Conservation (phyloP, 2,329 filamentous ascomycete genomes). For the Fusarium chaquense region DNA sequence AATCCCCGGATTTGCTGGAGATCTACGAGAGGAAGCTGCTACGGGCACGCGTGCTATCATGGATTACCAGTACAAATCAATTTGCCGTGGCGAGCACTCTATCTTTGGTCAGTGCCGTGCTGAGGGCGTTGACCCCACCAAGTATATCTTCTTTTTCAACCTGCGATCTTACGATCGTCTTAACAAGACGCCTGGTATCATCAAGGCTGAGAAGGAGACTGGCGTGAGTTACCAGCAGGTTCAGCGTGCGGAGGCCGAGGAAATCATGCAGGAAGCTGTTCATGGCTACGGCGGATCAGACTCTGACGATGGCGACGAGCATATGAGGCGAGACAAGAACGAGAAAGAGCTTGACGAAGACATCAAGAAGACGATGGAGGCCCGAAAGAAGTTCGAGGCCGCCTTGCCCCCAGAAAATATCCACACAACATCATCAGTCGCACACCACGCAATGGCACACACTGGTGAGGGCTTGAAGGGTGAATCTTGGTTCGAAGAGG, state of each 20-base stretch:
- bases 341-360: slow-evolving; percentile 54
- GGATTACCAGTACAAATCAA: slow-evolving; percentile 98
- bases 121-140: slow-evolving; percentile 78
- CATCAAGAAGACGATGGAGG: slow-evolving; percentile 57
- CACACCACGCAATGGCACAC: slow-evolving; percentile 84
- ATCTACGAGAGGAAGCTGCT: slow-evolving; percentile 85
- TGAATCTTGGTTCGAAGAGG: slow-evolving; percentile 79
- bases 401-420: slow-evolving; percentile 55
- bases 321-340: slow-evolving; percentile 60
- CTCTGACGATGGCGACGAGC: slow-evolving; percentile 55
- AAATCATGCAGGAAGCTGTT: slow-evolving; percentile 83
- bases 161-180: slow-evolving; percentile 92
- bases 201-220: slow-evolving; percentile 81
- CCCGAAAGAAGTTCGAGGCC: slow-evolving; percentile 66
- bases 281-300: slow-evolving; percentile 60
- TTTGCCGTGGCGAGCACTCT: slow-evolving; percentile 89
- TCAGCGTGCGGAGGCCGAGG: slow-evolving; percentile 87
- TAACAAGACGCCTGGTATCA: slow-evolving; percentile 81
- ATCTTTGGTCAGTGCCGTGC: slow-evolving; percentile 83
- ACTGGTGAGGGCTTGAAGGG: slow-evolving; percentile 68
- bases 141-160: slow-evolving; percentile 96
- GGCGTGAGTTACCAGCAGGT: slow-evolving; percentile 88
- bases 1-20: slow-evolving; percentile 93
- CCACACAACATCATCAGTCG: slow-evolving; percentile 63
- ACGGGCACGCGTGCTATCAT: slow-evolving; percentile 93